phyloP scores from a whole-genome alignment of 83 land plant species.

The Larix sibirica region DNA sequence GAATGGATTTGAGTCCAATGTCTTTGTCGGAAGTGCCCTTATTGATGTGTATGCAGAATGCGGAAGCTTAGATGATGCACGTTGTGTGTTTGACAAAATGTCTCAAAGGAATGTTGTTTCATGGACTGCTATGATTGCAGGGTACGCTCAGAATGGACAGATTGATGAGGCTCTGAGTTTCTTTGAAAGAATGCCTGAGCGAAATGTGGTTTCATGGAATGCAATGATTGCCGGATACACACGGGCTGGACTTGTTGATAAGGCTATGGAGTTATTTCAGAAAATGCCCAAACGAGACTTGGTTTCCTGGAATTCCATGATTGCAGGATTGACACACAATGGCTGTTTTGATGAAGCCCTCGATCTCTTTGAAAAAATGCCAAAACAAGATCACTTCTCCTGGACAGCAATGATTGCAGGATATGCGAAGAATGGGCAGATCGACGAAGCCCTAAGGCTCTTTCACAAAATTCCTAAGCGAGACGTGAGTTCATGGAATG shows the following conservation, averaged over 20 bases:
- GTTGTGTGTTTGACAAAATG: neutral
- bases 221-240: slow-evolving; percentile 18
- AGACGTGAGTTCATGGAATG: slow-evolving; percentile 15
- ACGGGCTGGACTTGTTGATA: slow-evolving; percentile 14
- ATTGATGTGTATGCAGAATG: slow-evolving; percentile 17
- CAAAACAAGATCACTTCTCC: too few relatives aligned
- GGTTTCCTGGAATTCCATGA: slow-evolving; percentile 40
- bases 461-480: slow-evolving; percentile 1
- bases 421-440: neutral
- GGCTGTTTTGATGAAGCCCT: neutral
- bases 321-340: slow-evolving; percentile 18
- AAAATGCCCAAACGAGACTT: slow-evolving; percentile 14
- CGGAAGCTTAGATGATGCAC: slow-evolving; percentile 3
- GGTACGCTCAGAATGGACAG: slow-evolving; percentile 15
- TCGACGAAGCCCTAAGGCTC: neutral
- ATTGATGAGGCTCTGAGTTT: slow-evolving; percentile 12
- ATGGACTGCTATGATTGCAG: slow-evolving; percentile 27
- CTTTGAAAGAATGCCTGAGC: slow-evolving; percentile 22
- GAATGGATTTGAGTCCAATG: neutral
- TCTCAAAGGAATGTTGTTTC: neutral
- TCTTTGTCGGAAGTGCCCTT: slow-evolving; percentile 4
- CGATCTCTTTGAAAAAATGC: too few relatives aligned
- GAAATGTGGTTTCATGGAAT: slow-evolving; percentile 17
- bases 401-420: neutral
- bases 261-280: slow-evolving; percentile 16